Evolutionary conservation across 371 early-diverging fungal species (phyloP).

Genomic region (Lichtheimia ramosa): DNA sequence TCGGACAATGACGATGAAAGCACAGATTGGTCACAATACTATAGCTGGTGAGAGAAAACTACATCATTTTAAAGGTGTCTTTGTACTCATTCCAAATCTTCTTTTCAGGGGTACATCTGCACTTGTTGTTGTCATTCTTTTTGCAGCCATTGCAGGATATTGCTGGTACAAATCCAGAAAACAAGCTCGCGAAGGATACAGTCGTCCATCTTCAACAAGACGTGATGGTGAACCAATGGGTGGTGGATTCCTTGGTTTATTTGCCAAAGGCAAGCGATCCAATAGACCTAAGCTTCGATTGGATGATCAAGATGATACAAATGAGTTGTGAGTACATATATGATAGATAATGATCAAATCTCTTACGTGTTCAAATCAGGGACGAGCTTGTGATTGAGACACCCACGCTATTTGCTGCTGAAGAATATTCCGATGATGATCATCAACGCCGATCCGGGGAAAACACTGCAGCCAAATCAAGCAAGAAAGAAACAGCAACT

Average conservation of each 20-base stretch:
- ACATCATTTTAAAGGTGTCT: neutral
- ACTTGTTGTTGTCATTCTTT: constrained; percentile 26
- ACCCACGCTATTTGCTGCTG: constrained; percentile 44
- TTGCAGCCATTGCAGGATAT: constrained; percentile 23
- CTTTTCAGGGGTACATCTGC: constrained; percentile 31
- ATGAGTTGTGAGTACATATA: constrained; percentile 40
- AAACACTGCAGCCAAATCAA: neutral
- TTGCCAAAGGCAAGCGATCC: constrained; percentile 8
- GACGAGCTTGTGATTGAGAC: constrained; percentile 50
- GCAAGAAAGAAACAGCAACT: neutral
- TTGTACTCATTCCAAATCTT: neutral
- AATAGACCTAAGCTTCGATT: constrained; percentile 31
- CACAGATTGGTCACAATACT: constrained; percentile 22
- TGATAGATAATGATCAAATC: neutral
- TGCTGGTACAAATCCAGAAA: constrained; percentile 31
- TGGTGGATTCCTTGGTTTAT: constrained; percentile 6
- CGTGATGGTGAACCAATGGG: constrained; percentile 1
- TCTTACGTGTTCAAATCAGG: constrained; percentile 15
- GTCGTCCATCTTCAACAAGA: constrained; percentile 9
- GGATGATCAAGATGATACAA: constrained; percentile 43
- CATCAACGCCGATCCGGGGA: neutral
- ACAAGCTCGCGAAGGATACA: constrained; percentile 5
- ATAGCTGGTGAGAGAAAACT: constrained; percentile 15
- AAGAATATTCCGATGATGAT: constrained; percentile 30
- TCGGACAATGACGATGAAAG: neutral